A percentile compares a stretch with the other conserved stretches of the same genome.
Conservation (phyloP, 345 rosid species). For the Salix udensis region DNA sequence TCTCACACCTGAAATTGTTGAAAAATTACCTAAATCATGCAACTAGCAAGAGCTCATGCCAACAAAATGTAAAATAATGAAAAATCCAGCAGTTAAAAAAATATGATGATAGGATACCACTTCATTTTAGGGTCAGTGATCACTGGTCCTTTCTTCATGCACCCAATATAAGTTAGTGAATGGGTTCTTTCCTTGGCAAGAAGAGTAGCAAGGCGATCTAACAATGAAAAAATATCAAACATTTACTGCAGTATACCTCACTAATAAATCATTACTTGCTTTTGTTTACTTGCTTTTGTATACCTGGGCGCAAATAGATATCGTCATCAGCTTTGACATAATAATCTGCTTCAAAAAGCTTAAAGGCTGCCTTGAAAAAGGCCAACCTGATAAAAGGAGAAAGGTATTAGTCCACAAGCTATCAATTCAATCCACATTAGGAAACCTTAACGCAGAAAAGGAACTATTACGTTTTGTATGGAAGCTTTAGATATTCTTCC, state of each 20-base stretch:
- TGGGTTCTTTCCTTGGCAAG: slow-evolving; percentile 70
- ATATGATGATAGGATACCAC: slow-evolving; percentile 38
- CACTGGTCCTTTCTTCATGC: slow-evolving; percentile 92
- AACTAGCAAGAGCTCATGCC: background rate
- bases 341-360: slow-evolving; percentile 73
- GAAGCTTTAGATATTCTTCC: slow-evolving; percentile 63
- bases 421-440: background rate
- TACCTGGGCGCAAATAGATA: slow-evolving; percentile 85
- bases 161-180: slow-evolving; percentile 61
- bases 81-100: background rate
- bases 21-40: background rate
- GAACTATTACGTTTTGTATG: slow-evolving; percentile 64
- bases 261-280: background rate
- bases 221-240: background rate
- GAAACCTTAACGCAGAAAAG: background rate
- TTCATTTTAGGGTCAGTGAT: slow-evolving; percentile 71
- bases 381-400: slow-evolving; percentile 40
- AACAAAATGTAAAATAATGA: background rate
- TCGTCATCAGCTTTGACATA: slow-evolving; percentile 80
- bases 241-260: background rate
- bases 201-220: slow-evolving; percentile 80
- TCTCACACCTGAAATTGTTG: slow-evolving; percentile 57
- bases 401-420: background rate
- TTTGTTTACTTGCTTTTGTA: background rate
- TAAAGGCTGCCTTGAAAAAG: slow-evolving; percentile 60